Base-by-base conservation (phyloP, 2,329 filamentous ascomycete species). In the Teratosphaeria destructans region DNA sequence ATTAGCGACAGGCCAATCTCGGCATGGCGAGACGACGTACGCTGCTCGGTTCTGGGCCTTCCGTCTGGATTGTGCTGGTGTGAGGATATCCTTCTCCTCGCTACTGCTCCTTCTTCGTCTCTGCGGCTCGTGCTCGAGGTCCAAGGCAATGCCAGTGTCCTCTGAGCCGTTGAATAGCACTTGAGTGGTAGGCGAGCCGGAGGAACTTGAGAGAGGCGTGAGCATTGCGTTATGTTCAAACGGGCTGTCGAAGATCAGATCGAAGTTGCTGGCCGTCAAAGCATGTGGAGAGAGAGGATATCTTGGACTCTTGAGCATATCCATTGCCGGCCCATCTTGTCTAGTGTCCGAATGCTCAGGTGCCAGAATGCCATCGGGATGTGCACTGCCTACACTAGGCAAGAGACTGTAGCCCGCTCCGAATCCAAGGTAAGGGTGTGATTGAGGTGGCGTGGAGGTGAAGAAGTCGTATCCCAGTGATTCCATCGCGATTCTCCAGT, bases 31-130 rank as follows among this genome's bases (percentile, higher is more conserved):
- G 53, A 37, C 14, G 26, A 56, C 84, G 73, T 83, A 88, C 86
- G 86, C 86, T 73, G 86, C 86, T 68, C 86, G 76, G 65, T 89
- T 89, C 70, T 89, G 86, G 55, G 84, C 85, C 72, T 89, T 89
- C 64, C 86, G 78, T 64, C 77, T 67, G 66, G 84, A 82, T 67
- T 78, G 77, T 55, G 76, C 76, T 29, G 76, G 76, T 57, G 77
- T 80, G 56, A 79, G 67, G 57, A 56, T 64, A 52, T 78, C 76
- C 65, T 78, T 78, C 67, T 78, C 77, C 62, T 78, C 77, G 62
- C 75, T 78, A 65, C 75, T 78, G 65, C 76, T 78, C 62, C 75
- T 74, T 35, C 75, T 66, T 43, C 73, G 69, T 65, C 52, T 64
- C 19, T 60, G 59, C 7, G 61, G 61, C 16, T 64, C 63, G 34